Conservation (phyloP, 1,284 basidiomycete species). For the Dichomitus squalens region DNA sequence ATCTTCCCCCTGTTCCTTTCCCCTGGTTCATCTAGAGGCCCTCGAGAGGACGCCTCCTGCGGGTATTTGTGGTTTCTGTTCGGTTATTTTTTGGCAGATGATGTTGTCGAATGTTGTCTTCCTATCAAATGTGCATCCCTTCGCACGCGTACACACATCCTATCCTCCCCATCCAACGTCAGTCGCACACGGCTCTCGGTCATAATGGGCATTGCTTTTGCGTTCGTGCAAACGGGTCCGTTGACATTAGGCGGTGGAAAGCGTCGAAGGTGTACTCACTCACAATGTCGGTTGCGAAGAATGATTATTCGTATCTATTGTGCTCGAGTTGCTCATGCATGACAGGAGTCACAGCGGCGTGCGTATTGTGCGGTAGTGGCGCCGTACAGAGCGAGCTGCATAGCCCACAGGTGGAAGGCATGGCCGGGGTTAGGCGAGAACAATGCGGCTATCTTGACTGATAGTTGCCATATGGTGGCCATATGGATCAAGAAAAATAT, state of each 20-base stretch:
- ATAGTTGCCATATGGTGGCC: no score
- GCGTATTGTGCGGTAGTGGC: no score
- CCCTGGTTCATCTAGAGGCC: conserved; percentile 14
- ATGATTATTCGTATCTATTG: conserved; percentile 25
- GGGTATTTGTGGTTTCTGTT: conserved; percentile 10
- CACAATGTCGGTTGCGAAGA: conserved; percentile 15
- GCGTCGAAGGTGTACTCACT: conserved; percentile 9
- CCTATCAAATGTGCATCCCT: conserved; percentile 6
- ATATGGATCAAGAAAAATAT: no score
- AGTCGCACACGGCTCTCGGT: conserved; percentile 18
- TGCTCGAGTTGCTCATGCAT: neutral
- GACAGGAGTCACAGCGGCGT: no score
- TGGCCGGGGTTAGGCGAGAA: no score
- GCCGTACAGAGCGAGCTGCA: no score
- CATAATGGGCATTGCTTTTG: conserved; percentile 9
- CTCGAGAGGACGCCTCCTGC: conserved; percentile 21
- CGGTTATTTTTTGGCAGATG: conserved; percentile 10
- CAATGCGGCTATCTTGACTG: no score
- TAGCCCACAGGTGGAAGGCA: no score
- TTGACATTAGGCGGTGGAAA: conserved; percentile 17
- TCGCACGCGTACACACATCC: neutral
- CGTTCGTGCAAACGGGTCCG: conserved; percentile 21
- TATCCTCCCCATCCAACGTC: neutral
- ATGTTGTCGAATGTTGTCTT: conserved; percentile 22
- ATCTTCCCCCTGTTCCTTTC: conserved; percentile 8